Conservation (phyloP, 305 asterid species). For the Salvia sclarea region DNA sequence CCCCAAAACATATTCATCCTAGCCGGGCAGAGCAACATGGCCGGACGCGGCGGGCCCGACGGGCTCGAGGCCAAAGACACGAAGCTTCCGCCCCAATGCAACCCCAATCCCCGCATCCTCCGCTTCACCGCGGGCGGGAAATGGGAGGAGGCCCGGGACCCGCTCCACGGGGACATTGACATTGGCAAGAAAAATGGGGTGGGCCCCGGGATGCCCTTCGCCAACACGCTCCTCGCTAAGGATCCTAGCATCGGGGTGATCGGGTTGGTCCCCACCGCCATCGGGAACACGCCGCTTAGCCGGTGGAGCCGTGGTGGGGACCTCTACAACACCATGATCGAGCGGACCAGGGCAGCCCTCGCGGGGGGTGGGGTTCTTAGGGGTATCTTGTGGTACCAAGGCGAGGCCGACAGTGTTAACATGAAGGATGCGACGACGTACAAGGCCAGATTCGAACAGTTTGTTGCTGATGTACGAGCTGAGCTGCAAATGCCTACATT, state of each 20-base stretch:
- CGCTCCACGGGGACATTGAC: constrained; percentile 65
- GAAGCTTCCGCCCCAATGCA: neutral
- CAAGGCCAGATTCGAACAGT: constrained; percentile 24
- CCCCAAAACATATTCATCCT: constrained; percentile 18
- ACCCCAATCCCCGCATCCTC: neutral
- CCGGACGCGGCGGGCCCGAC: constrained; percentile 46
- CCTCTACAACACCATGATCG: too few species aligned
- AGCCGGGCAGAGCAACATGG: constrained; percentile 57
- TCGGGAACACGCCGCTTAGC: constrained; percentile 33
- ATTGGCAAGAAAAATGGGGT: constrained; percentile 36
- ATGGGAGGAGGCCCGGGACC: constrained; percentile 56
- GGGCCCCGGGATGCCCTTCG: constrained; percentile 67
- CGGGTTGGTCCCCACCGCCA: constrained; percentile 61
- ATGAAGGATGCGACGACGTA: constrained; percentile 32
- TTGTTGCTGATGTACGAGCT: constrained; percentile 35
- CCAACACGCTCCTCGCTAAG: constrained; percentile 35
- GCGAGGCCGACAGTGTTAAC: neutral
- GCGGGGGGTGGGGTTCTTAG: too few species aligned
- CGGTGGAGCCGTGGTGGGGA: too few species aligned
- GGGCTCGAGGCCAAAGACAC: neutral
- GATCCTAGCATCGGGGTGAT: constrained; percentile 38
- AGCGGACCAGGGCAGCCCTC: too few species aligned
- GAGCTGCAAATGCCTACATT: constrained; percentile 33
- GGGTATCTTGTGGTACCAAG: too few species aligned
- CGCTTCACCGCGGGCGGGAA: neutral